A percentile compares a stretch with the other conserved stretches of the same genome.
These are phyloP conservation scores for Zychaea mexicana DNA, from an alignment of 371 early-diverging fungal genomes.

Conservation along the genomic window DNA sequence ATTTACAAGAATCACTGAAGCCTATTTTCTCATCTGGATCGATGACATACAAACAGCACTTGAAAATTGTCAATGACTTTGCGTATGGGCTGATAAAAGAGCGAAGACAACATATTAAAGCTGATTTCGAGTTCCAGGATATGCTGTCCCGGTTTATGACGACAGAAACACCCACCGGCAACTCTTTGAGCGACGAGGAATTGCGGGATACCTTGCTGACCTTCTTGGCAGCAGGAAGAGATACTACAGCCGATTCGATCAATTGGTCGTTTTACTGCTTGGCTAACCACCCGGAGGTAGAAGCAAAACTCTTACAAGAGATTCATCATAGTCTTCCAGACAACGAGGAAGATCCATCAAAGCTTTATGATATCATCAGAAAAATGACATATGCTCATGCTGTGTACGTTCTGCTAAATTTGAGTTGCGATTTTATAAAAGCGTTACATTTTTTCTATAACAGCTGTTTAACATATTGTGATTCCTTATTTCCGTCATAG, in stretches of 20 bases:
- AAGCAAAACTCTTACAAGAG: conserved; percentile 61
- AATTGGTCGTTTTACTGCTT: conserved; percentile 72
- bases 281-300: conserved; percentile 48
- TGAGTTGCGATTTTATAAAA: no score
- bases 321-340: conserved; percentile 38
- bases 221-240: conserved; percentile 68
- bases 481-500: no score
- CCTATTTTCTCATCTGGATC: conserved; percentile 15
- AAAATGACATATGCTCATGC: conserved; percentile 62
- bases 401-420: conserved; percentile 44
- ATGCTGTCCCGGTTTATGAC: conserved; percentile 64
- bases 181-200: conserved; percentile 47
- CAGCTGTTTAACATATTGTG: not conserved
- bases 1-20: conserved; percentile 26
- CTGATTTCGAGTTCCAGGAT: conserved; percentile 42
- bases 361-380: conserved; percentile 45
- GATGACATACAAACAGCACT: conserved; percentile 35
- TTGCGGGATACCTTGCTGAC: conserved; percentile 66
- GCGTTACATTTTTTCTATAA: not conserved
- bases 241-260: conserved; percentile 72
- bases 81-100: conserved; percentile 43
- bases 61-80: conserved; percentile 48
- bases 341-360: conserved; percentile 32
- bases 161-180: conserved; percentile 53
- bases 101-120: conserved; percentile 26